phyloP scores from a whole-genome alignment of 148 eudicot species.

The Nepenthes gracilis region DNA sequence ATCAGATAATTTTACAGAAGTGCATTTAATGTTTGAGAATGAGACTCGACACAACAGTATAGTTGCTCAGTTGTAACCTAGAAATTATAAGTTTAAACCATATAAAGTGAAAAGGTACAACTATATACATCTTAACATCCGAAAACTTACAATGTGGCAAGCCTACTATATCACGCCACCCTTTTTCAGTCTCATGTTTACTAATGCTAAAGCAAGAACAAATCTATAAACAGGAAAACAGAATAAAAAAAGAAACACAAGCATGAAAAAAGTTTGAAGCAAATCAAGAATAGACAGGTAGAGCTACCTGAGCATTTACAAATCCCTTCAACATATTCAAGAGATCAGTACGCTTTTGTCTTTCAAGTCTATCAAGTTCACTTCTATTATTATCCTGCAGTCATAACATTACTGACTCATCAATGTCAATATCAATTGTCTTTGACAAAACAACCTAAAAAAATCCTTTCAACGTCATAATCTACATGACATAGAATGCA shows the following conservation, averaged over 20 bases:
- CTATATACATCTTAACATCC: too few species aligned
- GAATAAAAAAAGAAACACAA: not conserved
- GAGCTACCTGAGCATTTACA: slow-evolving; percentile 75
- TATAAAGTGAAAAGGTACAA: too few species aligned
- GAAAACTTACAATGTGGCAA: too few species aligned
- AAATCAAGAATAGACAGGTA: not conserved
- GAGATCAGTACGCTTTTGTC: slow-evolving; percentile 60
- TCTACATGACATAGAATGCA: too few species aligned
- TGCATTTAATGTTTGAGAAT: too few species aligned
- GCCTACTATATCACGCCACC: not conserved
- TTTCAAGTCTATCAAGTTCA: slow-evolving; percentile 70
- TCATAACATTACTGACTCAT: not conserved
- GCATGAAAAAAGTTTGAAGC: not conserved
- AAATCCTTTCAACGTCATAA: too few species aligned
- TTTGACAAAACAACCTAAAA: not conserved
- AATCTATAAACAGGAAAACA: not conserved
- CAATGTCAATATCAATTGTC: not conserved
- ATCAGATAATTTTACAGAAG: too few species aligned
- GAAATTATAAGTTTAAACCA: too few species aligned
- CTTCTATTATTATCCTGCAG: slow-evolving; percentile 78
- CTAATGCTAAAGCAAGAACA: not conserved
- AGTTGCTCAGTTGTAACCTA: too few species aligned
- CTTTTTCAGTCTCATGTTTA: not conserved
- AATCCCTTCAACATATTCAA: slow-evolving; percentile 87
- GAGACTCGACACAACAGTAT: too few species aligned